Conservation (phyloP, 768 basidiomycete species). For the Pleurotus platypus region DNA sequence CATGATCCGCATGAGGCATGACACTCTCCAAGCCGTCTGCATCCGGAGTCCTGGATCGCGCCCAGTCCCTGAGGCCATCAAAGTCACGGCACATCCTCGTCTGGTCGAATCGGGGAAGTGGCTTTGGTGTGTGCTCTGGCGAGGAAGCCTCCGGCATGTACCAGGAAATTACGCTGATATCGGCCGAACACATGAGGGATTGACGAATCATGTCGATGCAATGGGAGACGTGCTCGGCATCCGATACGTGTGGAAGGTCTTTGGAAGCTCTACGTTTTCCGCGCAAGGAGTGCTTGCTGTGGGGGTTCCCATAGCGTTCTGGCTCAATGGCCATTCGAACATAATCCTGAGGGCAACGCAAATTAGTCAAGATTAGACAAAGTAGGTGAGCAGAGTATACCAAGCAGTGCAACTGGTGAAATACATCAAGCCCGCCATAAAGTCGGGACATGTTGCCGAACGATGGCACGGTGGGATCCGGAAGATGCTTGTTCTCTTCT, state of each 20-base stretch:
- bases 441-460: conserved; percentile 16
- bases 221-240: conserved; percentile 15
- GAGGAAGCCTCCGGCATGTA: conserved; percentile 7
- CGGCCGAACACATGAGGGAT: conserved; percentile 16
- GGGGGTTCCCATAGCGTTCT: conserved; percentile 9
- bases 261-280: not conserved
- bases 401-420: conserved; percentile 24
- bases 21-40: not conserved
- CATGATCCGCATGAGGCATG: not conserved
- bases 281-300: not conserved
- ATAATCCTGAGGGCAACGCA: conserved; percentile 11
- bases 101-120: conserved; percentile 3
- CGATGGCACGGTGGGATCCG: conserved; percentile 18
- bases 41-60: not conserved
- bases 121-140: not conserved
- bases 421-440: conserved; percentile 18
- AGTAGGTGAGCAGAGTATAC: conserved; percentile 8
- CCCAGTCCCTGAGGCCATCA: conserved; percentile 1
- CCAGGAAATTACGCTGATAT: conserved; percentile 17
- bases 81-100: conserved; percentile 4
- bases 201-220: conserved; percentile 19
- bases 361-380: not conserved
- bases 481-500: conserved; percentile 13
- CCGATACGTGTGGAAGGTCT: conserved; percentile 7
- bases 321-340: conserved; percentile 14